A percentile compares a stretch with the other conserved stretches of the same genome.
Evolutionary conservation across 169 alveolate species (phyloP).

Genomic region (Plasmodium malariae): DNA sequence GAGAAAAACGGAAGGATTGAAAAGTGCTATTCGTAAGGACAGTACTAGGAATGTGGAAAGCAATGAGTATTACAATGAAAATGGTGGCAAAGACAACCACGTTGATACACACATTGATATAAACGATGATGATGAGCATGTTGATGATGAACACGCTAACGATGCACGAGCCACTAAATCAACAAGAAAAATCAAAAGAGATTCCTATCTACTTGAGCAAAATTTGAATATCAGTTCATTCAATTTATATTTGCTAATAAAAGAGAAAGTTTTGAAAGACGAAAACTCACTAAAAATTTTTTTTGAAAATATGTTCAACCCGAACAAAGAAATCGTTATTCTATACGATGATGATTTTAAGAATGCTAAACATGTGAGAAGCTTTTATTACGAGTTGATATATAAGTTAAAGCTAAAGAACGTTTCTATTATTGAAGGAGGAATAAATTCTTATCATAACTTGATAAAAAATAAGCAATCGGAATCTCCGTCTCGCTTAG

Average conservation of each 20-base stretch:
- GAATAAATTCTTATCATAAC: conserved; percentile 63
- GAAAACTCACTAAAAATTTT: neutral
- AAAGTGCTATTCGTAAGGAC: neutral
- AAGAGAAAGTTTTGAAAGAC: conserved; percentile 58
- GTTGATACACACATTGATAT: neutral
- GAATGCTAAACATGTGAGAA: conserved; percentile 45
- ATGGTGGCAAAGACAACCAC: neutral
- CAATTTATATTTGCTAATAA: conserved; percentile 52
- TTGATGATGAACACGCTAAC: neutral
- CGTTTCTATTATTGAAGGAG: conserved; percentile 71
- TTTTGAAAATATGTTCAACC: conserved; percentile 15
- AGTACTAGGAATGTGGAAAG: neutral
- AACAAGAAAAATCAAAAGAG: neutral
- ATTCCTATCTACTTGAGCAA: neutral
- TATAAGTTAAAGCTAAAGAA: conserved; percentile 19
- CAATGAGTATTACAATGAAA: neutral
- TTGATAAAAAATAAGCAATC: neutral
- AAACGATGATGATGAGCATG: neutral
- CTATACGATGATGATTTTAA: conserved; percentile 43
- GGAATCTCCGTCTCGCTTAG: no score
- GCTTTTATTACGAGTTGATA: conserved; percentile 34
- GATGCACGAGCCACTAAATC: neutral
- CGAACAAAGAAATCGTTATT: conserved; percentile 22
- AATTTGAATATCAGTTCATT: conserved; percentile 46
- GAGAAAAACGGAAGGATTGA: neutral